phyloP scores from a whole-genome alignment of 78 protist species.

The Cyanophora paradoxa region DNA sequence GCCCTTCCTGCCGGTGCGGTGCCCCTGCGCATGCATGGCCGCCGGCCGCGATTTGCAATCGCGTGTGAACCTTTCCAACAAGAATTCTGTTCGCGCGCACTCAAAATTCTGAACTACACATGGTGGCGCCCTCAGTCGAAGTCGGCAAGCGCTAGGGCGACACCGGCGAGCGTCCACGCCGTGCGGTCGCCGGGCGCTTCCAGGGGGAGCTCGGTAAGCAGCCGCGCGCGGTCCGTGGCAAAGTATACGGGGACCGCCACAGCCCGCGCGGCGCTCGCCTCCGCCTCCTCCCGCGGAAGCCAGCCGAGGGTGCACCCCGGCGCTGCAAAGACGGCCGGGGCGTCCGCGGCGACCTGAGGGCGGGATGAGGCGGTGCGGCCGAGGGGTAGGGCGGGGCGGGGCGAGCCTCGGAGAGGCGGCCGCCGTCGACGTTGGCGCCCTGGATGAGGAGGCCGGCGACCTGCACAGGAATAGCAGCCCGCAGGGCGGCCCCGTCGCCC shows the following conservation, averaged over 20 bases:
- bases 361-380: too few relatives aligned
- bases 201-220: constrained; percentile 16
- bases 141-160: constrained; percentile 4
- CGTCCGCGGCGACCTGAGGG: too few relatives aligned
- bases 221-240: neutral
- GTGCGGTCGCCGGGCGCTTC: constrained; percentile 3
- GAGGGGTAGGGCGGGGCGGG: too few relatives aligned
- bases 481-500: neutral
- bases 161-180: constrained; percentile 25
- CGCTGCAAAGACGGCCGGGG: neutral
- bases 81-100: too few relatives aligned
- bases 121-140: too few relatives aligned
- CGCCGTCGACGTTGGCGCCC: constrained; percentile 26
- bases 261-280: neutral
- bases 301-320: constrained; percentile 12
- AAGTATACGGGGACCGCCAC: constrained; percentile 15
- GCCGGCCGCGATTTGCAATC: constrained; percentile 8
- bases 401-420: neutral
- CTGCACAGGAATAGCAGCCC: neutral
- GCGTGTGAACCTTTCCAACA: neutral
- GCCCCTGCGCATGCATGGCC: too few relatives aligned
- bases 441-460: constrained; percentile 28
- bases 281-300: neutral
- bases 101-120: too few relatives aligned
- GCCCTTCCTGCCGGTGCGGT: too few relatives aligned